phyloP scores from a whole-genome alignment of 2,329 filamentous ascomycete genomes.

The Mycocentrospora acerina region DNA sequence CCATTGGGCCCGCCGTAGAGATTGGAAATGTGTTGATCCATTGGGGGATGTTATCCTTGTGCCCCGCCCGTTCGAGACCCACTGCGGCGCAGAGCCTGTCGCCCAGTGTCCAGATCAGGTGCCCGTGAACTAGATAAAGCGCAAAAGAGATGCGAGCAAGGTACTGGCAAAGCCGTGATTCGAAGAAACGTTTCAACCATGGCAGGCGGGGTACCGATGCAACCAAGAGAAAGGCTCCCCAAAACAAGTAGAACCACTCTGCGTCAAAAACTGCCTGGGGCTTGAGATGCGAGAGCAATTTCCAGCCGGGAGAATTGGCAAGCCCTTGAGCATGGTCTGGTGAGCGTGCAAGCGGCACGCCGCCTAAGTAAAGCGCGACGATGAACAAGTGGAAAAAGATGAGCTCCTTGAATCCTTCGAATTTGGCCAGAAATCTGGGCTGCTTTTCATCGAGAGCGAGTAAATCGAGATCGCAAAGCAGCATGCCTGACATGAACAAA shows the following conservation, averaged over 20 bases:
- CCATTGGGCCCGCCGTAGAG: conserved; percentile 58
- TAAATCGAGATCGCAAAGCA: conserved; percentile 42
- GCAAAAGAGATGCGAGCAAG: conserved; percentile 60
- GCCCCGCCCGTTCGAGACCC: conserved; percentile 56
- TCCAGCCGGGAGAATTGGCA: conserved; percentile 60
- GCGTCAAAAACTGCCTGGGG: conserved; percentile 66
- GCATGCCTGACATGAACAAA: conserved; percentile 39
- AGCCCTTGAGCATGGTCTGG: conserved; percentile 50
- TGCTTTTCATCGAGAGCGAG: conserved; percentile 29
- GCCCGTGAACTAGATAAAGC: conserved; percentile 61
- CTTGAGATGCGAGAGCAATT: conserved; percentile 61
- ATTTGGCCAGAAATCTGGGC: conserved; percentile 51
- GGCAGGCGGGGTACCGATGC: conserved; percentile 58
- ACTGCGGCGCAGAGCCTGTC: conserved; percentile 64
- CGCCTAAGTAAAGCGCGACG: conserved; percentile 59
- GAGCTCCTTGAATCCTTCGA: conserved; percentile 53
- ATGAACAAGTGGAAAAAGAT: conserved; percentile 47
- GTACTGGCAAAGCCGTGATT: conserved; percentile 54
- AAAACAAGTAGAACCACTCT: conserved; percentile 70
- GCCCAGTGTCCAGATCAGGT: conserved; percentile 45
- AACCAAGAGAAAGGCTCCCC: conserved; percentile 60
- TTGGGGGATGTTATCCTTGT: conserved; percentile 53
- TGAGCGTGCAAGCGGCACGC: conserved; percentile 56
- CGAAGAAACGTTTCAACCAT: conserved; percentile 52
- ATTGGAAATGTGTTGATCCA: conserved; percentile 62